Percentiles rank a stretch among this genome's conserved stretches.
Conservation (phyloP, 2,329 filamentous ascomycete genomes). For the Cercospora zeina region DNA sequence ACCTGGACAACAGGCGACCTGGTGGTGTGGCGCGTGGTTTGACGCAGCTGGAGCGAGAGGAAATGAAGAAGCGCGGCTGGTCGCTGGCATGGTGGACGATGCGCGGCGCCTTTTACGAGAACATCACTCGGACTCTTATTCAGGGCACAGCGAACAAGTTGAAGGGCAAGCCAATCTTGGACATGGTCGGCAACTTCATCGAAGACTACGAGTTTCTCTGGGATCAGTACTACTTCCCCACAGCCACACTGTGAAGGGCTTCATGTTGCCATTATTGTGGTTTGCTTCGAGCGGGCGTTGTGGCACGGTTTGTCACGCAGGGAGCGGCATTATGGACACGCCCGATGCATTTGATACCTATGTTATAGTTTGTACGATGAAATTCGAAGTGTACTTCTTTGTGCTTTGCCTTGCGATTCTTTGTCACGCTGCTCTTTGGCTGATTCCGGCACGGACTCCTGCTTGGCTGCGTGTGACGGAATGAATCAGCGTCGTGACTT, state of each 20-base stretch:
- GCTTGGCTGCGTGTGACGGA: constrained; percentile 4
- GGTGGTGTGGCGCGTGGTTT: constrained; percentile 68
- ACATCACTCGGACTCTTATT: constrained; percentile 69
- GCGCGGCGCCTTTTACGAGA: constrained; percentile 96
- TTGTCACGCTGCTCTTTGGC: neutral
- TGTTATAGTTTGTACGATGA: constrained; percentile 3
- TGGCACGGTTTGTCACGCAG: constrained; percentile 1
- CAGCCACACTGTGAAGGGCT: constrained; percentile 54
- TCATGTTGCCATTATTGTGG: constrained; percentile 11
- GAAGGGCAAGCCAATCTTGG: constrained; percentile 70
- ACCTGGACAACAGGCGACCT: constrained; percentile 62
- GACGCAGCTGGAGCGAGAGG: constrained; percentile 84
- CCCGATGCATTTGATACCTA: neutral
- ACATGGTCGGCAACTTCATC: constrained; percentile 78
- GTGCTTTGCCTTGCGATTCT: neutral
- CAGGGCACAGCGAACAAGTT: constrained; percentile 72
- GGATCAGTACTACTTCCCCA: constrained; percentile 95
- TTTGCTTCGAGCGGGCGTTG: constrained; percentile 23
- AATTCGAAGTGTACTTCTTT: neutral
- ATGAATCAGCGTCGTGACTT: constrained; percentile 5
- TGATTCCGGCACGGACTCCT: neutral
- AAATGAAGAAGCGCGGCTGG: constrained; percentile 85
- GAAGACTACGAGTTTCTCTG: constrained; percentile 98
- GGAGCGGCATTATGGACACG: constrained; percentile 8
- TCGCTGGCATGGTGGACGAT: constrained; percentile 93